These are phyloP conservation scores for Pachysolen tannophilus DNA, from an alignment of 805 yeast genomes.

Conservation along the genomic window DNA sequence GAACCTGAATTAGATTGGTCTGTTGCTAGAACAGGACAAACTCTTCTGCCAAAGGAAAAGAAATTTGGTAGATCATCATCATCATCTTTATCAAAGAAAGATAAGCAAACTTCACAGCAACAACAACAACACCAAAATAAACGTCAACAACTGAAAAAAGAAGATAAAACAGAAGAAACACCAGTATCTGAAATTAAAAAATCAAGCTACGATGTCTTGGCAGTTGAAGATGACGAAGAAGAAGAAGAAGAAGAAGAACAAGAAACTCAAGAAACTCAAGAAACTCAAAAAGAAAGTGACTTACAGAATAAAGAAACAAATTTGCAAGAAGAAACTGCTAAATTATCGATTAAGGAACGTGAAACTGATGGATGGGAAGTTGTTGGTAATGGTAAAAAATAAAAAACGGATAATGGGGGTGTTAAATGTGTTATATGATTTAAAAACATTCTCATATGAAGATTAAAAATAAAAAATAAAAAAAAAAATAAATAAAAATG, in stretches of 20 bases:
- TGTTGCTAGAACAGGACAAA: constrained; percentile 30
- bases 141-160: constrained; percentile 11
- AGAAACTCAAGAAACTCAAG: no score
- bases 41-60: constrained; percentile 19
- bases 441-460: no score
- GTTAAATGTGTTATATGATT: no score
- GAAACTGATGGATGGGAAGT: constrained; percentile 37
- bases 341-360: constrained; percentile 27
- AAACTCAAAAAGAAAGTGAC: constrained; percentile 25
- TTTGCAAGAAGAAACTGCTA: constrained; percentile 29
- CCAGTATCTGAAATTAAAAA: constrained; percentile 26
- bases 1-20: constrained; percentile 38
- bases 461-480: no score
- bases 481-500: no score
- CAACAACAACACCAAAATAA: constrained; percentile 10
- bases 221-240: constrained; percentile 41
- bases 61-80: no score
- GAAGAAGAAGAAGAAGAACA: constrained; percentile 12
- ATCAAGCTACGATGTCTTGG: constrained; percentile 43
- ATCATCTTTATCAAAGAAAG: constrained; percentile 2
- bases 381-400: no score
- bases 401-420: no score
- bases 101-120: constrained; percentile 15
- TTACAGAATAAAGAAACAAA: constrained; percentile 20
- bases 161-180: constrained; percentile 7